Conservation (phyloP, 352 stramenopile genomes). For the Globisporangium barbulae region DNA sequence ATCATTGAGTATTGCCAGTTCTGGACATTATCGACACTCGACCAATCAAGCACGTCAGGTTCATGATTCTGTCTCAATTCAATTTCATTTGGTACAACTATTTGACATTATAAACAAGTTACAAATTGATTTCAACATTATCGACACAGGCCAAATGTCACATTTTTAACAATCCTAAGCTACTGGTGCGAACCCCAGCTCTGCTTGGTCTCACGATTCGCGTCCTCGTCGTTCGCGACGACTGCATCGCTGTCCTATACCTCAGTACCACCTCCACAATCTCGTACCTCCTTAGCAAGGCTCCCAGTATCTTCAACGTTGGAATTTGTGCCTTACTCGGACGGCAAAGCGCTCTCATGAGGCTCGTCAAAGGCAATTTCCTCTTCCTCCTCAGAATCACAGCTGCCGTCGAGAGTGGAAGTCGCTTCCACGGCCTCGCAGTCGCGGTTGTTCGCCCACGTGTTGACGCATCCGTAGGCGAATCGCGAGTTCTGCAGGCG, state of each 20-base stretch:
- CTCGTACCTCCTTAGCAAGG: background rate
- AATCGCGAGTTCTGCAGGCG: constrained; percentile 54
- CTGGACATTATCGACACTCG: too few species aligned
- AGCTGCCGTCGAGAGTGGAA: background rate
- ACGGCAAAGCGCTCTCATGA: background rate
- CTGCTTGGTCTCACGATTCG: background rate
- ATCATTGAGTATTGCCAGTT: too few species aligned
- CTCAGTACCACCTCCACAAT: background rate
- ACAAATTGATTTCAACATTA: background rate
- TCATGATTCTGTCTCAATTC: too few species aligned
- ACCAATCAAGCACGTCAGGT: too few species aligned
- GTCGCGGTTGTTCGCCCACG: constrained; percentile 33
- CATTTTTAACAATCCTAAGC: too few species aligned
- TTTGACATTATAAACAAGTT: too few species aligned
- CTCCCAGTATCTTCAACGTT: background rate
- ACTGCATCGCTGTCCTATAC: background rate
- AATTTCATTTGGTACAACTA: too few species aligned
- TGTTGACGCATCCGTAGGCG: constrained; percentile 49
- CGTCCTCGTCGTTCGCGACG: background rate
- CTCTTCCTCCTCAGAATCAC: background rate
- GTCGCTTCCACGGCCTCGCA: constrained; percentile 12
- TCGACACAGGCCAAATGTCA: background rate
- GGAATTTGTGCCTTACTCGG: background rate
- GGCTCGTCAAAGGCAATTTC: background rate
- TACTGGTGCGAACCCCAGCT: background rate